A percentile compares a stretch with the other conserved stretches of the same genome.
These are phyloP conservation scores for Aspergillus chevalieri DNA, from an alignment of 2,329 filamentous ascomycete genomes.

Conservation along the genomic window DNA sequence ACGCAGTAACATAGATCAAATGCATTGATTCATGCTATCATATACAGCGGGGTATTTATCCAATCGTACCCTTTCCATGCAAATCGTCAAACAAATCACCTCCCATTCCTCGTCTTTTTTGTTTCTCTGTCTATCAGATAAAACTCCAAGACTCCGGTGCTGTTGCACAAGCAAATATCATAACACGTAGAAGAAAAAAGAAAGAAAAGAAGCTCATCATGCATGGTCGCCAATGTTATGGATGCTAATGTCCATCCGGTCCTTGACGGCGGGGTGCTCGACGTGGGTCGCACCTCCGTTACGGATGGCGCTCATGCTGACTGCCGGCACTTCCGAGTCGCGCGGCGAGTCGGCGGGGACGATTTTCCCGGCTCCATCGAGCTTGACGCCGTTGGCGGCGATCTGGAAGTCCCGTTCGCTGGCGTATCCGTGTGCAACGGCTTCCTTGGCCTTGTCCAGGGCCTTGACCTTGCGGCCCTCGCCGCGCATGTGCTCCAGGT, in stretches of 20 bases:
- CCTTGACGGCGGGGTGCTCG: constrained; percentile 38
- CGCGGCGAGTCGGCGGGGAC: constrained; percentile 40
- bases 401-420: constrained; percentile 56
- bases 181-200: too few species aligned
- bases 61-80: constrained; percentile 3
- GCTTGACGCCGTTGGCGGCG: constrained; percentile 55
- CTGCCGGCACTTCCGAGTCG: constrained; percentile 18
- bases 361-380: constrained; percentile 52
- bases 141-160: background rate
- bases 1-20: too few species aligned
- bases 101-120: constrained; percentile 10
- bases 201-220: constrained; percentile 9
- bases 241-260: constrained; percentile 56
- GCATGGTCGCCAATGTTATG: constrained; percentile 51
- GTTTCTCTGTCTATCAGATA: constrained; percentile 1
- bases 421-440: constrained; percentile 58
- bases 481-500: constrained; percentile 65
- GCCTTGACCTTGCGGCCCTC: constrained; percentile 64
- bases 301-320: constrained; percentile 15
- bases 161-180: too few species aligned
- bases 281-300: constrained; percentile 22
- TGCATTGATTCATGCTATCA: background rate
- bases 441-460: constrained; percentile 58
- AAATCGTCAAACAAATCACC: constrained; percentile 5
- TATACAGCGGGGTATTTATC: constrained; percentile 4